Base-by-base conservation (phyloP, 495 filamentous ascomycete genomes). In the Amniculicola lignicola region DNA sequence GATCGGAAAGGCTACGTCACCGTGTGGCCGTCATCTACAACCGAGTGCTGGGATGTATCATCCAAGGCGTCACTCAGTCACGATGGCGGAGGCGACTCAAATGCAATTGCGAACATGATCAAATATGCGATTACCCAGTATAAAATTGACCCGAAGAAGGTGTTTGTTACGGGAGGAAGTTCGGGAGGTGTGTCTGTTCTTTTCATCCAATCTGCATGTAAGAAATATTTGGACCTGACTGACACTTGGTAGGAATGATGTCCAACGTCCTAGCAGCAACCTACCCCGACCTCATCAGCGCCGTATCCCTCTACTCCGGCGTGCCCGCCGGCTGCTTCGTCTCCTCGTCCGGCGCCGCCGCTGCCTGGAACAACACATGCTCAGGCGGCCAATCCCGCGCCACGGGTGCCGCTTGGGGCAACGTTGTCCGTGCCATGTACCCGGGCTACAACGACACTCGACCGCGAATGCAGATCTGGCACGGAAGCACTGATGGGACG, bases 261-360 rank as follows among this genome's bases (percentile, higher is more conserved):
- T 56, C 52, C 27, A 83, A 82, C 60, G 77, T 82, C 24, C 59
- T 84, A 63, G 78, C 74, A 9, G 80, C 77, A 5, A 76, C 77
- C 1, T 83, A 84, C 60, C 81, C 80, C 15, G 74, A 81, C n/a
- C 70, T 82, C 16, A 82, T 82, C 57, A 72, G 75, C 38, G 81
- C 79, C 10, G 80, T 74, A 12, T 75, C 74, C 3, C 79, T 73
- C 23, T 84, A 82, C 67, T 70, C 79, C 9, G 83, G 83, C 19
- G 80, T 86, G 0, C 71, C 82, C 4, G 80, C 77, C 15, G 82
- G 80, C 6, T 86, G 82, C 71, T 84, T 82, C 64, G 67, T 55
- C 1, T 57, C 52, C 12, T 45, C 49, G 51, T 69, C 51, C 62
- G 72, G 54, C 67, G 70, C 44, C 64, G 69, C 31, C 61, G 73